Conservation (phyloP, 2,329 filamentous ascomycete species). For the Xylariomycetidae sp. region DNA sequence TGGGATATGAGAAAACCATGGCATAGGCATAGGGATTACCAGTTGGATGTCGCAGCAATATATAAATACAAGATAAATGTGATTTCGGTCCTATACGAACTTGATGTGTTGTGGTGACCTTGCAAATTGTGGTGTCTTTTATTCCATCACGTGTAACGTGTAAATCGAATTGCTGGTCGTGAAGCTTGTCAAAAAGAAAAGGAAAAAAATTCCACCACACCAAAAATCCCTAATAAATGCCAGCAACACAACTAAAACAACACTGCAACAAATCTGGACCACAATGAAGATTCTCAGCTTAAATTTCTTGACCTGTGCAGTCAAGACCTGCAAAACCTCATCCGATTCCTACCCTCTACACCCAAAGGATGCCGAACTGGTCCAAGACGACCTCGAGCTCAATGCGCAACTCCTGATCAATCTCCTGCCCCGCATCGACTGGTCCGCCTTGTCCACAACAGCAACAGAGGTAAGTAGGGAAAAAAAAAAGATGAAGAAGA, state of each 20-base stretch:
- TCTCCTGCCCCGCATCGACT: slow-evolving; percentile 82
- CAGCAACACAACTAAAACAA: slow-evolving; percentile 7
- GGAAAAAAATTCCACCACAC: slow-evolving; percentile 14
- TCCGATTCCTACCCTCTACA: slow-evolving; percentile 82
- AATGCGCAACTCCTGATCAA: slow-evolving; percentile 79
- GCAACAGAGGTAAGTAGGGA: slow-evolving; percentile 64
- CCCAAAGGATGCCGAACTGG: slow-evolving; percentile 86
- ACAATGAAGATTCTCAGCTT: slow-evolving; percentile 91
- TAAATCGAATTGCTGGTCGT: too few species aligned
- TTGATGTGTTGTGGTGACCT: too few species aligned
- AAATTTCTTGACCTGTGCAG: slow-evolving; percentile 94
- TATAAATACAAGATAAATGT: too few species aligned
- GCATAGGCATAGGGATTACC: too few species aligned
- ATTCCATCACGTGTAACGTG: too few species aligned
- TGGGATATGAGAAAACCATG: slow-evolving; percentile 40
- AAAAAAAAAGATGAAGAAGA: slow-evolving; percentile 7
- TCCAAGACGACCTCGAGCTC: slow-evolving; percentile 75
- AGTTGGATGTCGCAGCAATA: too few species aligned
- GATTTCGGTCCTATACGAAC: too few species aligned
- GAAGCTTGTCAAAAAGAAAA: too few species aligned
- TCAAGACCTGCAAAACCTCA: slow-evolving; percentile 87
- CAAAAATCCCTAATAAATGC: too few species aligned
- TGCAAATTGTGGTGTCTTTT: too few species aligned
- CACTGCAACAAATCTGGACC: slow-evolving; percentile 3
- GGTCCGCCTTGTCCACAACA: slow-evolving; percentile 72